Evolutionary conservation across 192 early-diverging fungal genomes (phyloP), one percentile per base, ranked within the genome.

Genomic region (Gamsiella multidivaricata): DNA sequence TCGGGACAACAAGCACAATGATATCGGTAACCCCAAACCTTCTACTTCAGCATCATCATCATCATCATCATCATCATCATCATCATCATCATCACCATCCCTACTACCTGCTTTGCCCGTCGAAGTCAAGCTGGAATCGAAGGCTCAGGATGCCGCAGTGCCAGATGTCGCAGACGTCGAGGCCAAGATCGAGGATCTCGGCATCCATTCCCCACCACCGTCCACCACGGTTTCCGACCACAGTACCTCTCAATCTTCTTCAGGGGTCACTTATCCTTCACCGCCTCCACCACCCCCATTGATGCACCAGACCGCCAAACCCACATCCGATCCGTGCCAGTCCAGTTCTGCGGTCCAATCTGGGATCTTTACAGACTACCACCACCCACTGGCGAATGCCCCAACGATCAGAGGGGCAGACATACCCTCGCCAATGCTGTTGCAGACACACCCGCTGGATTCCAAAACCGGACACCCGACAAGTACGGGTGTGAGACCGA

Each of bases 101-200:
- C 64, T 78, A 15, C 45, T 78, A 18, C 66, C 74, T n/a, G 65
- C 74, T 4, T 34, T 78, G 17, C 65, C 74, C 1, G 65, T 78
- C 36, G 66, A 68, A 31, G 37, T 34, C 47, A 55, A 55, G 22
- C 34, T 10, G 1, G 25, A 51, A 3, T 20, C 22, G 4, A 11
- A 11, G 4, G 15, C 17, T n/a, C 49, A 29, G 34, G 26, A 51
- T 37, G 43, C 54, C 10, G 33, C 57, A 18, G n/a, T 23, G n/a
- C n/a, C n/a, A 3, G 25, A 33, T 7, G 18, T 33, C 33, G 26
- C 15, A 39, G 43, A 45, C 8, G 62, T 76, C 36, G 72, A 78
- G 28, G 28, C 74, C 59, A 54, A 67, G 31, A 54, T 78, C 54
- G 54, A 58, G 22, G 43, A 22, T 12, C 66, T 78, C 10, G 65